phyloP scores from a whole-genome alignment of 106 monocot genomes.

The Amphibolis antarctica region DNA sequence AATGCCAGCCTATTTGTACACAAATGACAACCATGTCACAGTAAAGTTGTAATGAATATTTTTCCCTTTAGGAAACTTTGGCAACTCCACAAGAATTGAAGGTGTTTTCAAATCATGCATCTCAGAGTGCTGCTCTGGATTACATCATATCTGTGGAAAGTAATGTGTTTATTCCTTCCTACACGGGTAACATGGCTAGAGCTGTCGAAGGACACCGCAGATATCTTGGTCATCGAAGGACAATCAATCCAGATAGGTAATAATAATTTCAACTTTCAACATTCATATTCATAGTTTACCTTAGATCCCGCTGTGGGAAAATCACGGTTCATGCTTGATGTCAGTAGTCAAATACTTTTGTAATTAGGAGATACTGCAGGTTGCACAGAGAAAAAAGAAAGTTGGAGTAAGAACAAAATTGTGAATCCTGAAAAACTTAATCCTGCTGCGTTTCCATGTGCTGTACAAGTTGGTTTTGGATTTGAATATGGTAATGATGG shows the following conservation, averaged over 20 bases:
- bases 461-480: too few relatives aligned
- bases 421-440: too few relatives aligned
- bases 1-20: not conserved
- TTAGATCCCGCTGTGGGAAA: too few relatives aligned
- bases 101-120: constrained; percentile 52
- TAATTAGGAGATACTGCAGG: too few relatives aligned
- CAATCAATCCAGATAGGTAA: constrained; percentile 86
- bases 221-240: constrained; percentile 85
- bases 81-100: constrained; percentile 63
- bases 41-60: not conserved
- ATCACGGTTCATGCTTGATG: too few relatives aligned
- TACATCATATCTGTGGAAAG: constrained; percentile 96
- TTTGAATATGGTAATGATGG: too few relatives aligned
- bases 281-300: too few relatives aligned
- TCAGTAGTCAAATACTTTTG: too few relatives aligned
- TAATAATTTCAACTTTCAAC: not conserved
- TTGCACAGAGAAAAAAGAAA: too few relatives aligned
- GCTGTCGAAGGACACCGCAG: constrained; percentile 95
- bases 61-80: constrained; percentile 51
- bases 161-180: constrained; percentile 86
- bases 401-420: too few relatives aligned
- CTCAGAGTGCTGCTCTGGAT: constrained; percentile 81
- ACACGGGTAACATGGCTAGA: constrained; percentile 95
- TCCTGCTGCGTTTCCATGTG: too few relatives aligned
- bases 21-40: not conserved